phyloP scores from a whole-genome alignment of 345 rosid species.

The Theobroma cacao region DNA sequence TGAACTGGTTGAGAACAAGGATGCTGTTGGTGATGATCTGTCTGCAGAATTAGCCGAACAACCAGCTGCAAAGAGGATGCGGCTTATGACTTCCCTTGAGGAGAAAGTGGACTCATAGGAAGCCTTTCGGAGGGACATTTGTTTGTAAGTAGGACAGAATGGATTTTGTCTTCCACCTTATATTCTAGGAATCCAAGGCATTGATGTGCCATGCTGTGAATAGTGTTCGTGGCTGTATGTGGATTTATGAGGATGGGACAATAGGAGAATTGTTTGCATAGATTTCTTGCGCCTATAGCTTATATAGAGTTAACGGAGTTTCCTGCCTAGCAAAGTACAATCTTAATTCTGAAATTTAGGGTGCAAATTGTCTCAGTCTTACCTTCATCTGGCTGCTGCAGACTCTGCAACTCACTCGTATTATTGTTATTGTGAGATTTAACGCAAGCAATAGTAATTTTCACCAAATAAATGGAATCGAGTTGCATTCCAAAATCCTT shows the following conservation, averaged over 20 bases:
- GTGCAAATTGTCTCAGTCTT: not conserved
- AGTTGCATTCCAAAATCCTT: too few relatives aligned
- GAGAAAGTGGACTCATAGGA: slow-evolving; percentile 15
- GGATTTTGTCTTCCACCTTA: not conserved
- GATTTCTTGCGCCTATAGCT: not conserved
- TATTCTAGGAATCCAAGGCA: not conserved
- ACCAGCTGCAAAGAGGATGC: slow-evolving; percentile 57
- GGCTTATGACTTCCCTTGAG: slow-evolving; percentile 34
- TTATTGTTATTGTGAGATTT: too few relatives aligned
- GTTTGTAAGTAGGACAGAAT: slow-evolving; percentile 1
- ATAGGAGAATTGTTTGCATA: not conserved
- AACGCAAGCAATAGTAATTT: too few relatives aligned
- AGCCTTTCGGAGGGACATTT: not conserved
- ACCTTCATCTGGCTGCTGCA: too few relatives aligned
- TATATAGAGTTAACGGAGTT: not conserved
- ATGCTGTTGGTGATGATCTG: slow-evolving; percentile 7
- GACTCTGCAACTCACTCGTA: too few relatives aligned
- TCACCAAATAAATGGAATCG: too few relatives aligned
- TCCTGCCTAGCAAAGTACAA: not conserved
- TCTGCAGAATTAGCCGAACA: slow-evolving; percentile 35
- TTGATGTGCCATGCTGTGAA: slow-evolving; percentile 1
- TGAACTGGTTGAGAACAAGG: slow-evolving; percentile 12
- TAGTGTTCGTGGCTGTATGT: not conserved
- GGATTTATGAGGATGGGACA: not conserved
- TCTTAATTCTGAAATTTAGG: not conserved